Evolutionary conservation across 202 grass and related monocot species (phyloP), one percentile per base, ranked within the genome.

Genomic region (Schoenoplectus triqueter): DNA sequence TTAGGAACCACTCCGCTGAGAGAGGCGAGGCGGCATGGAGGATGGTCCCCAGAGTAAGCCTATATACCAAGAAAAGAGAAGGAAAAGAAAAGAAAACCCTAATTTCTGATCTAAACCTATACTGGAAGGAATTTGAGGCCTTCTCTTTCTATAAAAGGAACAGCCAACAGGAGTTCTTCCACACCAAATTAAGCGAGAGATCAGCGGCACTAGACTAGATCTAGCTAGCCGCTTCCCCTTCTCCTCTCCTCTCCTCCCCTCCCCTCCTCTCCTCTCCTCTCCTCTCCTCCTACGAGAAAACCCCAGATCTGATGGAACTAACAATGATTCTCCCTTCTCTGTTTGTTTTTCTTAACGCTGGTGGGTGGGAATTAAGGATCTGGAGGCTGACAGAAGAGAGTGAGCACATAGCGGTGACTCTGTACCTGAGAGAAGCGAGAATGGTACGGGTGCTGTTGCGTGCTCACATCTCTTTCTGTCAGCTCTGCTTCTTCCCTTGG

Each of bases 381-480:
- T 42, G 10, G 50, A 71, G 22, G 81, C 81, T 84, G 81, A 84
- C 81, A 84, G 81, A 84, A 84, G 81, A 84, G 81, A 84, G 81
- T 84, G 81, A 84, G 81, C 81, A 84, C 81, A 84, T 18, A 84
- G 64, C 81, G 81, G 66, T 69, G 7, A 56, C 81, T 44, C 62
- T 60, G 81, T 84, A 84, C 81, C 81, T 17, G 7, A 62, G 40
- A 62, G 8, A 69, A 31, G 51, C 56, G 14, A 22, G n/a, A 66
- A 55, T 14, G 81, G 81, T 84, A 84, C 81, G 14, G 81, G 81
- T 84, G 81, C 81, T 84, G 81, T 84, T 84, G 46, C 66, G 81
- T 84, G 81, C 81, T 84, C 81, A 84, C 81, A 0, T 84, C 81
- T 84, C 81, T 84, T 59, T 71, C 81, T 84, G 81, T 84, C 81